phyloP scores from a whole-genome alignment of 192 early-diverging fungal species.

The Coemansia sp. region DNA sequence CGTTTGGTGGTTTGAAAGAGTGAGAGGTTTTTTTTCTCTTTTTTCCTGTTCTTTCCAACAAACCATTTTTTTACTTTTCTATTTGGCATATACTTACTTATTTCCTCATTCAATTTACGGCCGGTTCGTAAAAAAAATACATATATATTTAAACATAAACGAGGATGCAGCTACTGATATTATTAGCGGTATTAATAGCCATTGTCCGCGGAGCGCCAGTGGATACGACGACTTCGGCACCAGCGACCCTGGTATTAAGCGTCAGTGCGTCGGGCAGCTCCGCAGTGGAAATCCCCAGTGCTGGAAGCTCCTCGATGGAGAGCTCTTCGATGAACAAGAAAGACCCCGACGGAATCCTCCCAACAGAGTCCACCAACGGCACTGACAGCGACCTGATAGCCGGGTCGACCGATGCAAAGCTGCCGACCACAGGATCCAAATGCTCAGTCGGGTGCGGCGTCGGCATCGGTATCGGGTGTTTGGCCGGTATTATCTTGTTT shows the following conservation, averaged over 20 bases:
- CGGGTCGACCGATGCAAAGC: not conserved
- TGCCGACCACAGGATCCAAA: constrained; percentile 14
- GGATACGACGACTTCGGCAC: not conserved
- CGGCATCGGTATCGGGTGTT: constrained; percentile 49
- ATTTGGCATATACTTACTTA: not conserved
- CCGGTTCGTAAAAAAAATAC: constrained; percentile 3
- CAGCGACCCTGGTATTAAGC: not conserved
- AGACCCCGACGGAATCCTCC: constrained; percentile 9
- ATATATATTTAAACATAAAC: not conserved
- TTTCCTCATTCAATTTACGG: not conserved
- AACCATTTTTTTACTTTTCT: not conserved
- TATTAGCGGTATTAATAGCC: not conserved
- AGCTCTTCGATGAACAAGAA: constrained; percentile 8
- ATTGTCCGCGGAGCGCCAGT: not conserved
- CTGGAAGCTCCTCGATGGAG: not conserved
- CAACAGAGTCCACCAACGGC: not conserved
- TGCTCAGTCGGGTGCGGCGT: constrained; percentile 49
- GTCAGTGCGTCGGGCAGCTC: not conserved
- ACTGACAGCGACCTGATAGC: constrained; percentile 11
- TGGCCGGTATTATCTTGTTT: constrained; percentile 31
- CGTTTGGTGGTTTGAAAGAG: not conserved
- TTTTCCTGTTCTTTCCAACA: constrained; percentile 2
- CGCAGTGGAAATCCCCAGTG: not conserved
- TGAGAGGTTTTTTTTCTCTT: constrained; percentile 1
- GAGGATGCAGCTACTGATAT: not conserved